phyloP scores from a whole-genome alignment of 1,284 basidiomycete species.

The Phylloporus sp. region DNA sequence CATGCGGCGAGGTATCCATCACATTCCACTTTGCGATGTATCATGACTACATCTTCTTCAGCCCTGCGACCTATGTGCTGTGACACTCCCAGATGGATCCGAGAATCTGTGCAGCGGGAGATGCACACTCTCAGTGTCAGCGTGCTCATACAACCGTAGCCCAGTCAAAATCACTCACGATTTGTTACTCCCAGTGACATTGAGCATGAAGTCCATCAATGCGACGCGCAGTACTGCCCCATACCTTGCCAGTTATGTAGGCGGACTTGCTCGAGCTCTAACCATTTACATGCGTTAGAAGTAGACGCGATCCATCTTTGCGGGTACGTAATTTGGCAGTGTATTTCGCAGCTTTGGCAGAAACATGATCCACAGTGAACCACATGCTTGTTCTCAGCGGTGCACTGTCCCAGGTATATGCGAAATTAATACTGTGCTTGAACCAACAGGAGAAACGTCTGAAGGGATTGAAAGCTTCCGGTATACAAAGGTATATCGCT shows the following conservation, averaged over 20 bases:
- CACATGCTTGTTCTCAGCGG: conserved; percentile 54
- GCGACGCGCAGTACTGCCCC: conserved; percentile 58
- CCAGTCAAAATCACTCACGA: not conserved
- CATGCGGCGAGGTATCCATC: conserved; percentile 57
- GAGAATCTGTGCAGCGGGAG: not conserved
- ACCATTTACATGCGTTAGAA: conserved; percentile 62
- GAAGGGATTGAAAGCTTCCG: conserved; percentile 52
- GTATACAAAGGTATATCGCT: conserved; percentile 51
- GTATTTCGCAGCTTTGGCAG: not conserved
- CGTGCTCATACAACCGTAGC: not conserved
- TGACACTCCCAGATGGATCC: too few species aligned
- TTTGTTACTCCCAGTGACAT: conserved; percentile 46
- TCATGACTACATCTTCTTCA: not conserved
- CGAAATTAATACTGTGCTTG: conserved; percentile 60
- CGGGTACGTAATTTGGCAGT: conserved; percentile 52
- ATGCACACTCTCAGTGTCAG: not conserved
- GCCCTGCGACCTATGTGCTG: too few species aligned
- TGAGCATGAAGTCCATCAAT: conserved; percentile 54
- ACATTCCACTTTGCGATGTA: not conserved
- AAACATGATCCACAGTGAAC: conserved; percentile 33
- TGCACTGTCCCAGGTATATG: conserved; percentile 59
- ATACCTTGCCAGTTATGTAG: conserved; percentile 60
- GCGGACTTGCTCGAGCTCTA: conserved; percentile 50
- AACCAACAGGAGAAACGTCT: conserved; percentile 64
- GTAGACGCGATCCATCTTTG: conserved; percentile 58